Conservation (phyloP, 495 filamentous ascomycete genomes). For the Rusavskia elegans region DNA sequence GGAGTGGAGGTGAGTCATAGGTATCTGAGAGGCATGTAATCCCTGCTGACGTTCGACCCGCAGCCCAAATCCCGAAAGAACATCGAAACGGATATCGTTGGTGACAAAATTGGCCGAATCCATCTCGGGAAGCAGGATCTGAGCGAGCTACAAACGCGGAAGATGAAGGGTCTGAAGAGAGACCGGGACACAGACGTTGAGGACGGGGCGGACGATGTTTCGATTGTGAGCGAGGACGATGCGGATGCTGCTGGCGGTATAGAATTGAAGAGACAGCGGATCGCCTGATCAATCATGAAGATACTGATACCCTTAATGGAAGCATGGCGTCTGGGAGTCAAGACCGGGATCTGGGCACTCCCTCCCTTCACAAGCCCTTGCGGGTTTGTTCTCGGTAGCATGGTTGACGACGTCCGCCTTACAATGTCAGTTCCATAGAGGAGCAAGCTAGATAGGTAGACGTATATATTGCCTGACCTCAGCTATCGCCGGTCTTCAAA, state of each 20-base stretch:
- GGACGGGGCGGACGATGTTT: conserved; percentile 21
- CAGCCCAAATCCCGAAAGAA: conserved; percentile 77
- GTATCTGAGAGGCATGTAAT: not conserved
- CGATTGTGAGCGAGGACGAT: not conserved
- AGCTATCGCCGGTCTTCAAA: too few relatives aligned
- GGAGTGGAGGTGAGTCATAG: conserved; percentile 39
- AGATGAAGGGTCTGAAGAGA: conserved; percentile 98
- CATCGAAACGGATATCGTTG: conserved; percentile 72
- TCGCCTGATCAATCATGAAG: not conserved
- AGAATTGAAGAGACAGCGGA: not conserved
- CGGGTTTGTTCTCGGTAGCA: too few relatives aligned
- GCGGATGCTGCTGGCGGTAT: not conserved
- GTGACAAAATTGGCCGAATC: conserved; percentile 89
- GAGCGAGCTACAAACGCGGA: conserved; percentile 73
- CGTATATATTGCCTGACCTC: too few relatives aligned
- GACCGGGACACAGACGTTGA: conserved; percentile 42
- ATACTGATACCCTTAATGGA: not conserved
- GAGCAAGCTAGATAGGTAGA: too few relatives aligned
- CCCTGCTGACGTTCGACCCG: not conserved
- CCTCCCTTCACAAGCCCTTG: too few relatives aligned
- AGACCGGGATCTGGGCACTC: too few relatives aligned
- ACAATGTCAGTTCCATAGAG: too few relatives aligned
- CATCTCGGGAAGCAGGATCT: conserved; percentile 89
- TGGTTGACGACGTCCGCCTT: too few relatives aligned
- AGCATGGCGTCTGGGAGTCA: not conserved